Percentiles rank a stretch among this genome's conserved stretches.
These are phyloP conservation scores for Candida labiduridarum DNA, from an alignment of 1,139 yeast species.

Conservation along the genomic window DNA sequence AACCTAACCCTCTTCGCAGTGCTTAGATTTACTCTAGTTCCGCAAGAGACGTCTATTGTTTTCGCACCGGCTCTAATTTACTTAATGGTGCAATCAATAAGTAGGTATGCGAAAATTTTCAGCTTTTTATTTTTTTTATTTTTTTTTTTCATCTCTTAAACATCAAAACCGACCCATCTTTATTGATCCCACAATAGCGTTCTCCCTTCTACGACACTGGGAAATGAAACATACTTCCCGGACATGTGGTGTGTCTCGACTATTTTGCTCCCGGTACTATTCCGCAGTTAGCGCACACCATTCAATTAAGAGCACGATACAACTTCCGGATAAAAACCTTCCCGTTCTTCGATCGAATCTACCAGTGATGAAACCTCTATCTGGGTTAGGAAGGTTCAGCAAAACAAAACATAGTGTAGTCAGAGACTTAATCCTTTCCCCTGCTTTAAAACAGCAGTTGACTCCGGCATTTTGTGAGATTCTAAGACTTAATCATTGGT, in stretches of 20 bases:
- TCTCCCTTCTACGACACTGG: neutral
- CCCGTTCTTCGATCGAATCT: neutral
- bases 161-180: too few species aligned
- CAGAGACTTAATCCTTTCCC: neutral
- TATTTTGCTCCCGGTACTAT: neutral
- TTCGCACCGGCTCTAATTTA: too few species aligned
- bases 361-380: neutral
- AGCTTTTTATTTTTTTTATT: too few species aligned
- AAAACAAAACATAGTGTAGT: neutral
- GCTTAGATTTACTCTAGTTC: too few species aligned
- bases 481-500: neutral
- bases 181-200: too few species aligned
- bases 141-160: too few species aligned
- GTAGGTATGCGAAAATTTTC: too few species aligned
- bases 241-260: neutral
- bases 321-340: neutral
- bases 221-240: too few species aligned
- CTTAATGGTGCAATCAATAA: too few species aligned
- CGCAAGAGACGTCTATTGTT: too few species aligned
- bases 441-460: neutral
- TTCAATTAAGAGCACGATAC: neutral
- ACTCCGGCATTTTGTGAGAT: neutral
- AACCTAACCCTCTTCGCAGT: too few species aligned
- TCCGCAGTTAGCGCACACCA: neutral
- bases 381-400: neutral